Evolutionary conservation across 2,329 filamentous ascomycete species (phyloP).

Genomic region (Pseudocercospora eumusae): DNA sequence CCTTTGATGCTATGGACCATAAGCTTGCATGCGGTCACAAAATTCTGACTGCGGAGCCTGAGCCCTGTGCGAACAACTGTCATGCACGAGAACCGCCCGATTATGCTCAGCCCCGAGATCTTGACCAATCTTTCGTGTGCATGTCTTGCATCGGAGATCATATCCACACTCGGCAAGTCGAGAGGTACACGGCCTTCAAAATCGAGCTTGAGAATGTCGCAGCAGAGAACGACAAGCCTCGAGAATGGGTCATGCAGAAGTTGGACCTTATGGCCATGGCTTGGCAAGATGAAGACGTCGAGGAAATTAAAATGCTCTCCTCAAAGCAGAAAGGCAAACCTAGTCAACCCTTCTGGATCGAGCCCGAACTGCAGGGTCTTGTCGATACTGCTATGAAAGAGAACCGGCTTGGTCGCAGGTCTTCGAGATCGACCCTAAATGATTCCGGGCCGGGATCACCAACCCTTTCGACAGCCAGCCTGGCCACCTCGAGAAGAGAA

Average conservation of each 20-base stretch:
- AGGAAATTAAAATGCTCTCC: conserved; percentile 16
- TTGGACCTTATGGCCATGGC: conserved; percentile 16
- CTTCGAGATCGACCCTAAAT: conserved; percentile 7
- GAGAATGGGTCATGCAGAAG: conserved; percentile 14
- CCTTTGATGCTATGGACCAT: conserved; percentile 16
- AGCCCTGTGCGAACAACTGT: conserved; percentile 17
- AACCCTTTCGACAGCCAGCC: conserved; percentile 1
- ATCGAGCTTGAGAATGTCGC: conserved; percentile 12
- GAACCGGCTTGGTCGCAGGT: neutral
- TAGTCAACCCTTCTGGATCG: conserved; percentile 15
- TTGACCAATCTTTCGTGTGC: conserved; percentile 16
- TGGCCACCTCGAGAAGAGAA: neutral
- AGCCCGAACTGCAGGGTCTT: conserved; percentile 14
- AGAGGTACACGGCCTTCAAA: neutral
- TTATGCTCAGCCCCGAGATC: conserved; percentile 16
- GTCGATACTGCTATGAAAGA: conserved; percentile 4
- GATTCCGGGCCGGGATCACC: conserved; percentile 11
- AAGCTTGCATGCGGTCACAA: conserved; percentile 19
- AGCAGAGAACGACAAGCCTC: conserved; percentile 4
- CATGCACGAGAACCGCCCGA: conserved; percentile 14
- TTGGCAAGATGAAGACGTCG: conserved; percentile 19
- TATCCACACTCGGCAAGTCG: neutral
- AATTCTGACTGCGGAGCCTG: conserved; percentile 14
- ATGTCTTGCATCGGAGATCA: conserved; percentile 20
- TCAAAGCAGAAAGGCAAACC: conserved; percentile 7